Percentiles rank a stretch among this genome's conserved stretches.
Conservation (phyloP, 768 basidiomycete genomes). For the Collybiopsis confluens region DNA sequence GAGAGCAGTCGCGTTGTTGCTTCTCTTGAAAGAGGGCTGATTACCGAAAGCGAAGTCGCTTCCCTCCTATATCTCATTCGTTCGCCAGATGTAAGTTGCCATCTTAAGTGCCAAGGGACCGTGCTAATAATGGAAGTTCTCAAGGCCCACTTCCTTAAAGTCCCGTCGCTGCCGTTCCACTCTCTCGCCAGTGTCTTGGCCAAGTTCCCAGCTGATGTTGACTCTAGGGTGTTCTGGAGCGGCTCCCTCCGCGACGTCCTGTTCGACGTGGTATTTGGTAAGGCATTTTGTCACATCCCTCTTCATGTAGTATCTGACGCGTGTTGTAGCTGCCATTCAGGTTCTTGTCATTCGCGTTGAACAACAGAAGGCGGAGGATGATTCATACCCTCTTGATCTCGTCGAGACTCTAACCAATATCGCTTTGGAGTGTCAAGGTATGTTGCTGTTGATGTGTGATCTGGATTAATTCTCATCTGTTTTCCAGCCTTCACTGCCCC, state of each 20-base stretch:
- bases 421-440: constrained; percentile 58
- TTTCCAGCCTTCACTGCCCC: constrained; percentile 58
- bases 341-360: constrained; percentile 49
- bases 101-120: not conserved
- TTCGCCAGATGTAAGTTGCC: constrained; percentile 62
- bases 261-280: constrained; percentile 46
- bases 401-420: constrained; percentile 40
- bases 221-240: constrained; percentile 76
- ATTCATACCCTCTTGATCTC: constrained; percentile 36
- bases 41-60: constrained; percentile 64
- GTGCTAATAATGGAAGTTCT: constrained; percentile 12
- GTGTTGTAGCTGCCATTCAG: constrained; percentile 46
- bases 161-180: constrained; percentile 77
- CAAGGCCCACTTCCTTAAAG: constrained; percentile 85
- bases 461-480: constrained; percentile 5
- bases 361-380: constrained; percentile 29
- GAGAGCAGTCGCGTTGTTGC: constrained; percentile 52
- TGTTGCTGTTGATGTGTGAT: constrained; percentile 7
- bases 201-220: constrained; percentile 75
- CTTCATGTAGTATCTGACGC: constrained; percentile 34
- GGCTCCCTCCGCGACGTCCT: constrained; percentile 55
- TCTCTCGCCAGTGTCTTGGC: constrained; percentile 68
- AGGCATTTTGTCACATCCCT: not conserved
- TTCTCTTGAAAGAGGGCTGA: constrained; percentile 60
- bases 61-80: constrained; percentile 66